These are phyloP conservation scores for Penicillium sp. DNA, from an alignment of 2,329 filamentous ascomycete species.

Conservation along the genomic window DNA sequence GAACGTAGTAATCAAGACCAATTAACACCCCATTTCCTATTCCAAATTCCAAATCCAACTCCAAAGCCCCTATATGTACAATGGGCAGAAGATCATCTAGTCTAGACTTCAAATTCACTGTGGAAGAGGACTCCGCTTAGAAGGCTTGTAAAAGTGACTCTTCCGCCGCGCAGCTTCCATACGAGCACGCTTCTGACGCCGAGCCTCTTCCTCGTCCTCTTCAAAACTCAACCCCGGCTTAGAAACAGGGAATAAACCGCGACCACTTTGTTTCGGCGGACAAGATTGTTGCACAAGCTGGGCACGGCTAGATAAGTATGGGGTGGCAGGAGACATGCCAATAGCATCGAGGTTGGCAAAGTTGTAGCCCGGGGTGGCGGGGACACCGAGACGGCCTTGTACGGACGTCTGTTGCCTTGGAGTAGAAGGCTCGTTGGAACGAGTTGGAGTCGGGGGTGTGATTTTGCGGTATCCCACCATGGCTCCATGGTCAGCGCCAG, in stretches of 20 bases:
- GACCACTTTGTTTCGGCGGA: slow-evolving; percentile 48
- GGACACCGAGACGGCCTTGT: slow-evolving; percentile 21
- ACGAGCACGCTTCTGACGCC: slow-evolving; percentile 50
- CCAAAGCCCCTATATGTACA: slow-evolving; percentile 16
- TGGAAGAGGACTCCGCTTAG: slow-evolving; percentile 65
- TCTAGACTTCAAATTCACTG: slow-evolving; percentile 38
- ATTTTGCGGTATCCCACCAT: slow-evolving; percentile 32
- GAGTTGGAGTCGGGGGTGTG: slow-evolving; percentile 26
- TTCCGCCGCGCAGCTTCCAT: slow-evolving; percentile 68
- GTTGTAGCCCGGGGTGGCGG: slow-evolving; percentile 32
- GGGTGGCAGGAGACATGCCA: slow-evolving; percentile 43
- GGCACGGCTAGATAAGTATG: slow-evolving; percentile 42
- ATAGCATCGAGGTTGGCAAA: slow-evolving; percentile 36
- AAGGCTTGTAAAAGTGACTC: slow-evolving; percentile 71
- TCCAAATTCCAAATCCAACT: slow-evolving; percentile 4
- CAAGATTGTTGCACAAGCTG: slow-evolving; percentile 49
- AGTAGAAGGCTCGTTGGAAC: slow-evolving; percentile 14
- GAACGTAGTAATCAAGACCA: too few species aligned
- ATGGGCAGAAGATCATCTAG: neutral
- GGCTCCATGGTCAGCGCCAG: slow-evolving; percentile 26
- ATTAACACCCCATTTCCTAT: neutral
- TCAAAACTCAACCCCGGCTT: slow-evolving; percentile 6
- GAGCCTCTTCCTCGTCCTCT: slow-evolving; percentile 28
- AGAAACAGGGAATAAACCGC: slow-evolving; percentile 36
- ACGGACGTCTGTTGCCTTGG: slow-evolving; percentile 9